Percentiles rank a stretch among this genome's conserved stretches.
Conservation (phyloP, 768 basidiomycete genomes). For the Leccinum olivaceopallidum region DNA sequence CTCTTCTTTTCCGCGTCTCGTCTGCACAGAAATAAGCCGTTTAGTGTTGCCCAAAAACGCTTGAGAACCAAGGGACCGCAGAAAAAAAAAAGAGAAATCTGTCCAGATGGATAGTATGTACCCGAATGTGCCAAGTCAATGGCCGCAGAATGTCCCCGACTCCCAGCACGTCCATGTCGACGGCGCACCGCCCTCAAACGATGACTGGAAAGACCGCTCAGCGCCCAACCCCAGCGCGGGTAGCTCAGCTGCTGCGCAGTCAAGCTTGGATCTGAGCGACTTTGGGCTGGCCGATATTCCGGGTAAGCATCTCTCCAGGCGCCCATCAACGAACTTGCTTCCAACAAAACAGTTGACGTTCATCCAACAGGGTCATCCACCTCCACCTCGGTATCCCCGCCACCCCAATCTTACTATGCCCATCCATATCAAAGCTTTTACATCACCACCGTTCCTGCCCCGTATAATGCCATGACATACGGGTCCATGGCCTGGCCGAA, state of each 20-base stretch:
- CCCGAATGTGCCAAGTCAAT: conserved; percentile 44
- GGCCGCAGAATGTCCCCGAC: conserved; percentile 40
- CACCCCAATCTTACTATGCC: conserved; percentile 43
- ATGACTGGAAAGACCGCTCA: conserved; percentile 42
- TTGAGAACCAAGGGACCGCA: conserved; percentile 41
- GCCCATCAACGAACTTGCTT: conserved; percentile 22
- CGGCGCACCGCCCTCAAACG: conserved; percentile 31
- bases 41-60: conserved; percentile 44
- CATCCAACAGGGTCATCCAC: conserved; percentile 38
- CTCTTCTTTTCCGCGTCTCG: conserved; percentile 36
- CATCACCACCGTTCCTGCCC: conserved; percentile 40
- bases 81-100: conserved; percentile 41
- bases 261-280: conserved; percentile 42
- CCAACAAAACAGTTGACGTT: conserved; percentile 12
- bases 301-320: conserved; percentile 41
- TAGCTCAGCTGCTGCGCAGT: conserved; percentile 34
- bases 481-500: conserved; percentile 49
- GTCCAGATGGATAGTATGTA: conserved; percentile 48
- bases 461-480: conserved; percentile 57
- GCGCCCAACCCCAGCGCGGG: conserved; percentile 24
- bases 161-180: conserved; percentile 35
- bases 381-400: conserved; percentile 39
- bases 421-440: conserved; percentile 45
- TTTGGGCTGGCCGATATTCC: conserved; percentile 43
- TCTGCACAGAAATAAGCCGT: conserved; percentile 48